Base-by-base conservation (phyloP, 805 yeast species). In the Kuraishia piskuri region DNA sequence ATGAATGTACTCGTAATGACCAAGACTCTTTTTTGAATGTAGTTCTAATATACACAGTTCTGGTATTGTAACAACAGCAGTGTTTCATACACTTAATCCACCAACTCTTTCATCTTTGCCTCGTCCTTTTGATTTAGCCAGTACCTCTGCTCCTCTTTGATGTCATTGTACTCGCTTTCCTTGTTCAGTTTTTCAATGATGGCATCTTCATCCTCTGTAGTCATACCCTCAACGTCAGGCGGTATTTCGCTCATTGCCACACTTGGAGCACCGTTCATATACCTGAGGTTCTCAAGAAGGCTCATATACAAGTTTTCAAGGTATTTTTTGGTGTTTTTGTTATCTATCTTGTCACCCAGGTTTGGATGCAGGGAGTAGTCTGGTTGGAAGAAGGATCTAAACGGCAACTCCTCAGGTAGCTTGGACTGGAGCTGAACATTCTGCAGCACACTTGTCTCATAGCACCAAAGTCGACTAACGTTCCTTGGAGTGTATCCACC, bases 401-500 rank as follows among this genome's bases (percentile, higher is more conserved):
- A 88, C 2, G 96, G 96, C 52, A 89, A 68, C 37, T 74, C 75
- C 37, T 79, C 79, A 0, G 97, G 96, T 36, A 91, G 71, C 60
- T 82, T 85, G n/a, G 84, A 70, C 23, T 89, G 88, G 61, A 92
- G 72, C 50, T 84, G 77, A 14, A 86, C 89, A 60, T 88, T 86
- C 59, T 94, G 85, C 64, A 92, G 77, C 24, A 94, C 76, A 37
- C 97, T 92, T 1, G 98, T 92, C 69, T 92, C 99, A 67, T 86
- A 90, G 61, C 96, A 86, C 99, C 99, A 92, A 31, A 95, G 78
- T 60, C 98, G 76, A 45, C 95, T 86, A 14, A 92, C 99, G 64
- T 92, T 92, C 63, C 97, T 78, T 65, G 96, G 96, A 1, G 99
- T 94, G 69, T 92, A 92, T 20, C 99, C 99, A 56, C 99, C 99